Conservation (phyloP, 805 yeast species). For the Cyberlindnera xishuangbannaensis region DNA sequence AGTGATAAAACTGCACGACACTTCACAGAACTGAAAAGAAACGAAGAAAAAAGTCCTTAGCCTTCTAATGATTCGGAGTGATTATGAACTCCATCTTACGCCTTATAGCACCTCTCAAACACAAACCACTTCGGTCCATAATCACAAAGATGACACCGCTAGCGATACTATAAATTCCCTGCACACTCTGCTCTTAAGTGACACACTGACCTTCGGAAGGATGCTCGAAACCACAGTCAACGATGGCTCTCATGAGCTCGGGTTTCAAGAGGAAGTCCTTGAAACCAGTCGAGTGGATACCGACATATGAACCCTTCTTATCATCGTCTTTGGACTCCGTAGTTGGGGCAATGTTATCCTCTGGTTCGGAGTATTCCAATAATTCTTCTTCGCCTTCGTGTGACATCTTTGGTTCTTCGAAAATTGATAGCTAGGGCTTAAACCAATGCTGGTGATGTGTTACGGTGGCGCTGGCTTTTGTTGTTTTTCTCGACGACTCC, state of each 20-base stretch:
- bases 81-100: no score
- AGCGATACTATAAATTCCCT: no score
- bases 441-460: neutral
- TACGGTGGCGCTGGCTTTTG: neutral
- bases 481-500: neutral
- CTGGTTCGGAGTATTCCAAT: constrained; percentile 97
- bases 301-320: constrained; percentile 96
- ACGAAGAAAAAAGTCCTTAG: no score
- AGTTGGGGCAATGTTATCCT: constrained; percentile 53
- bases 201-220: constrained; percentile 98
- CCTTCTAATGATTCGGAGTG: no score
- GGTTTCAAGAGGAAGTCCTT: constrained; percentile 96
- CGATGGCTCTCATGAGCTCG: constrained; percentile 93
- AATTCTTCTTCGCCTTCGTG: constrained; percentile 99
- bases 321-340: constrained; percentile 49
- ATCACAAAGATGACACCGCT: no score
- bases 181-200: no score
- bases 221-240: constrained; percentile 99
- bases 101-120: no score
- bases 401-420: constrained; percentile 48
- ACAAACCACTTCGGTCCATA: no score
- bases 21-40: no score
- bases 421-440: neutral
- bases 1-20: no score
- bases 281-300: constrained; percentile 97